Percentiles rank a stretch among this genome's conserved stretches.
Evolutionary conservation across 768 basidiomycete genomes (phyloP).

Genomic region (Pilatotrama ljubarskyi): DNA sequence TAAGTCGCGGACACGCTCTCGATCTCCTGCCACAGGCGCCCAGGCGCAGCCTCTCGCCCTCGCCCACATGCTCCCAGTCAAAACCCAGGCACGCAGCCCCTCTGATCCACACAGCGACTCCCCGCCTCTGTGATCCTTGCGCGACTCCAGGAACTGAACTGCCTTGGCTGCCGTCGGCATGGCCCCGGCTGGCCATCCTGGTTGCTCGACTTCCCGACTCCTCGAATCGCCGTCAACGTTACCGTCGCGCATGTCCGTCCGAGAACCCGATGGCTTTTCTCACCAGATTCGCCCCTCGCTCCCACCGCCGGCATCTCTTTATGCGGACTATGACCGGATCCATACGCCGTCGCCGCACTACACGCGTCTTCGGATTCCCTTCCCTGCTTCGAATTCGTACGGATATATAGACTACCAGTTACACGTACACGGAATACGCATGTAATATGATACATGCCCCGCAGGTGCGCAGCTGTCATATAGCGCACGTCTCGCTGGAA

Average conservation of each 20-base stretch:
- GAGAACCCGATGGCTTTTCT: constrained; percentile 7
- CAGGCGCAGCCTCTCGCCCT: constrained; percentile 15
- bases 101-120: constrained; percentile 15
- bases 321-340: constrained; percentile 6
- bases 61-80: constrained; percentile 19
- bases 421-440: not conserved
- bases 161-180: not conserved
- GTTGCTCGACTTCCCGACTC: not conserved
- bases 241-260: not conserved
- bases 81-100: constrained; percentile 15
- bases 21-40: constrained; percentile 7
- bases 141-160: constrained; percentile 7
- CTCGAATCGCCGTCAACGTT: not conserved
- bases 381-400: constrained; percentile 10
- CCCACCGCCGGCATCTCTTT: constrained; percentile 16
- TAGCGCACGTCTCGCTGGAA: not conserved
- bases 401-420: not conserved
- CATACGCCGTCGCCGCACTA: constrained; percentile 14
- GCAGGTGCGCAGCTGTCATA: not conserved
- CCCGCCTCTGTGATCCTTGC: not conserved
- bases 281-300: not conserved
- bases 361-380: not conserved
- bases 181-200: not conserved
- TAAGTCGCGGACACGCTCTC: not conserved
- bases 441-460: not conserved